Percentiles rank a stretch among this genome's conserved stretches.
phyloP scores from a whole-genome alignment of 257 asterid genomes.

The Eustoma russellianum region DNA sequence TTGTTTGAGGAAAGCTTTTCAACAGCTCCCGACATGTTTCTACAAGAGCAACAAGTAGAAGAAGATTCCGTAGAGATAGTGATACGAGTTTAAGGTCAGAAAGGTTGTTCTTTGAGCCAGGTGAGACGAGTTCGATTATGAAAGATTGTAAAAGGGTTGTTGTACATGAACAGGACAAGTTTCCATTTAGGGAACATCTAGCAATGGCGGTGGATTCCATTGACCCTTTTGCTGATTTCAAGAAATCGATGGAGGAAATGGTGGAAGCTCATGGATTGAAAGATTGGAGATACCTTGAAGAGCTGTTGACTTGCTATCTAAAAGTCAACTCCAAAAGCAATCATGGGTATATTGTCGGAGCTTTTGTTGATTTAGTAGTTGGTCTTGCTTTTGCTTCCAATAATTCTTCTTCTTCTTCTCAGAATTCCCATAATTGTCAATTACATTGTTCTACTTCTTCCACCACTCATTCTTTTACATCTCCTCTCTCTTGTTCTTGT shows the following conservation, averaged over 20 bases:
- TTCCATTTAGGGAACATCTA: constrained; percentile 17
- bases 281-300: constrained; percentile 55
- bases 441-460: constrained; percentile 23
- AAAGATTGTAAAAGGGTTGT: constrained; percentile 11
- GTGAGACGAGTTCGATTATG: constrained; percentile 47
- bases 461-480: constrained; percentile 39
- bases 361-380: constrained; percentile 61
- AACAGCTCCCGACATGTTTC: not conserved
- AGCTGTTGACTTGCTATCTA: constrained; percentile 46
- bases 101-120: constrained; percentile 69
- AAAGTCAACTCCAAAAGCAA: constrained; percentile 36
- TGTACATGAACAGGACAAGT: constrained; percentile 13
- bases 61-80: constrained; percentile 21
- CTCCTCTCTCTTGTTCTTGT: constrained; percentile 45
- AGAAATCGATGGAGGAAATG: constrained; percentile 79
- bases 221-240: constrained; percentile 56
- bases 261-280: constrained; percentile 40
- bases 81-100: constrained; percentile 43
- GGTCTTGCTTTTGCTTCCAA: constrained; percentile 18
- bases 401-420: too few relatives aligned
- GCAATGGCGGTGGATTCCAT: constrained; percentile 44
- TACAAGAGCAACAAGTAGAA: constrained; percentile 1
- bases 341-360: constrained; percentile 57
- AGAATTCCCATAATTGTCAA: constrained; percentile 4
- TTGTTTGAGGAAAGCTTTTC: constrained; percentile 10